Percentiles rank a stretch among this genome's conserved stretches.
These are phyloP conservation scores for Castanea crenata DNA, from an alignment of 306 rosid genomes.

Conservation along the genomic window DNA sequence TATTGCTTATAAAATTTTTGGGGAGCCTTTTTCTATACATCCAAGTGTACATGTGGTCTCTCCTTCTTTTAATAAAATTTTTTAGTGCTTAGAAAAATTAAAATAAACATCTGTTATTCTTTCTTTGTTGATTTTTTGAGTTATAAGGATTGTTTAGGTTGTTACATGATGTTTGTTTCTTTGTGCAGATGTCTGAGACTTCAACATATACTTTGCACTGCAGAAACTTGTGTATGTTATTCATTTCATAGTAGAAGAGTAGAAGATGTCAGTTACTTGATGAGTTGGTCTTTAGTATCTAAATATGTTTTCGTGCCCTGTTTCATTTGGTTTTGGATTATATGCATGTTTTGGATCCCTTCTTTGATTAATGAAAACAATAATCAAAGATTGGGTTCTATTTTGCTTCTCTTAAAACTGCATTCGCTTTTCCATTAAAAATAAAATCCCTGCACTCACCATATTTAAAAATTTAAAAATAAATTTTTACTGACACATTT, in stretches of 20 bases:
- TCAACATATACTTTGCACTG: slow-evolving; percentile 59
- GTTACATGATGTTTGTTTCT: slow-evolving; percentile 24
- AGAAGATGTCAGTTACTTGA: neutral
- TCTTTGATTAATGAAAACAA: slow-evolving; percentile 4
- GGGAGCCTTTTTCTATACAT: too few species aligned
- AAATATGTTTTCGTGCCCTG: slow-evolving; percentile 4
- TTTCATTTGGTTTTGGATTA: slow-evolving; percentile 18
- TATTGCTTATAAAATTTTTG: too few species aligned
- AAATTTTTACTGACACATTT: neutral
- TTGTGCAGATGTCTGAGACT: slow-evolving; percentile 67
- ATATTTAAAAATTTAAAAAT: too few species aligned
- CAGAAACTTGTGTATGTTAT: slow-evolving; percentile 70
- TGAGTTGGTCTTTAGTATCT: neutral
- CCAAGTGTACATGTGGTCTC: too few species aligned
- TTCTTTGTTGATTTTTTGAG: neutral
- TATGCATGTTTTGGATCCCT: slow-evolving; percentile 12
- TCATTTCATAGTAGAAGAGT: neutral
- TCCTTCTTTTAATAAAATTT: too few species aligned
- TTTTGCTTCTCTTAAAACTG: neutral
- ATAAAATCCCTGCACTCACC: too few species aligned
- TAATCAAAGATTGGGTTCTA: slow-evolving; percentile 6
- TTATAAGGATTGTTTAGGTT: neutral
- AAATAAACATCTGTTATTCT: too few species aligned
- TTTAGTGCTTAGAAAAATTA: too few species aligned
- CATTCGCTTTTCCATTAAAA: neutral